Conservation (phyloP, 257 asterid species). For the Nicotiana undulata region DNA sequence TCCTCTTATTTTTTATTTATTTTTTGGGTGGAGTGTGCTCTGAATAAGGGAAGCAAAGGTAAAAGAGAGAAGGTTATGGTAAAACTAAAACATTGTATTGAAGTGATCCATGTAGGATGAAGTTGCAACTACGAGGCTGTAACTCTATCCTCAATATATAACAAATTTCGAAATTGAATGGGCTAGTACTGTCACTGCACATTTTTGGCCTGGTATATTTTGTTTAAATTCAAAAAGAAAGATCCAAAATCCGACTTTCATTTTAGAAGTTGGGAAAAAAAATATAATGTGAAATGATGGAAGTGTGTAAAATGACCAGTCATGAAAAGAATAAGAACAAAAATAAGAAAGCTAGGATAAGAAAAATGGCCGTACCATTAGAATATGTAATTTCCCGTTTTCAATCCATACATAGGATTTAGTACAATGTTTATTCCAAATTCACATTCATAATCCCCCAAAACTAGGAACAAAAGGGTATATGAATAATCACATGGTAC, state of each 20-base stretch:
- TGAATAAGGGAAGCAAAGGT: background rate
- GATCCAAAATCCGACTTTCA: background rate
- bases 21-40: background rate
- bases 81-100: too few relatives aligned
- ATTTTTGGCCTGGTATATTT: background rate
- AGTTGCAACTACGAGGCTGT: too few relatives aligned
- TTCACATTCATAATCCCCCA: background rate
- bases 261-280: background rate
- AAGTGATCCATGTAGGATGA: too few relatives aligned
- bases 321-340: background rate
- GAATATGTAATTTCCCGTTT: too few relatives aligned
- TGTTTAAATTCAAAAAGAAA: background rate
- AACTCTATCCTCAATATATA: background rate
- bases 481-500: background rate
- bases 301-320: background rate
- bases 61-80: too few relatives aligned
- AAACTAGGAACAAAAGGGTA: background rate
- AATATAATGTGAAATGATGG: background rate
- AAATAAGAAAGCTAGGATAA: background rate
- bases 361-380: too few relatives aligned
- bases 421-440: background rate
- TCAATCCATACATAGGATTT: background rate
- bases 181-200: background rate
- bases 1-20: background rate
- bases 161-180: background rate